Conservation (phyloP, 2,329 filamentous ascomycete genomes). For the Penicillium griseofulvum region DNA sequence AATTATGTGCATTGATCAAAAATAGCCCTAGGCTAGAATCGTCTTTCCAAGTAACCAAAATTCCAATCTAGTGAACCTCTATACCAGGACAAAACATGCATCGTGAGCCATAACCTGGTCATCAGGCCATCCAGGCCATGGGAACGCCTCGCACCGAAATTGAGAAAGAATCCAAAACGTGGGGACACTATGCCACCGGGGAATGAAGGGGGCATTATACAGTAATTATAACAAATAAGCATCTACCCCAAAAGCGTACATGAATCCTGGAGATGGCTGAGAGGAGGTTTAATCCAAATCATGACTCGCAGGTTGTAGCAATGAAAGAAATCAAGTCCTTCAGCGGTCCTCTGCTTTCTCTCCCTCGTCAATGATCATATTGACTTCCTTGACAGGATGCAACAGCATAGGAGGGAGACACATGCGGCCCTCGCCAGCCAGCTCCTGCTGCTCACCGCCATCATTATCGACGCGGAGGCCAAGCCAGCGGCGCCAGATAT, state of each 20-base stretch:
- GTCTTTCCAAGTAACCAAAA: not conserved
- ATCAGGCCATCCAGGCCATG: not conserved
- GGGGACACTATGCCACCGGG: conserved; percentile 1
- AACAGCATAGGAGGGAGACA: conserved; percentile 86
- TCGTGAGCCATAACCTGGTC: conserved; percentile 1
- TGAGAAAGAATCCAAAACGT: conserved; percentile 4
- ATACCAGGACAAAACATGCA: conserved; percentile 2
- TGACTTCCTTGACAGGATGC: conserved; percentile 80
- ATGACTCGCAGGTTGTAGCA: not conserved
- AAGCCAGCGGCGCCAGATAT: conserved; percentile 81
- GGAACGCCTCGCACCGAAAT: conserved; percentile 8
- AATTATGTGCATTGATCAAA: conserved; percentile 6
- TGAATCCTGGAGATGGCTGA: not conserved
- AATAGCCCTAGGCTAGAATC: not conserved
- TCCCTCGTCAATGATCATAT: conserved; percentile 48
- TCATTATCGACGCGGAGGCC: conserved; percentile 77
- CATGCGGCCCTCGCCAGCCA: conserved; percentile 76
- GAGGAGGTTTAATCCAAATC: not conserved
- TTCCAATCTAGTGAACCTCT: not conserved
- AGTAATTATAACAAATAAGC: not conserved
- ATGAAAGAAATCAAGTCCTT: not conserved
- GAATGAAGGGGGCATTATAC: conserved; percentile 7
- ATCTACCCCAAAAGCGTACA: conserved; percentile 1
- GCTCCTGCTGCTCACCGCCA: conserved; percentile 73
- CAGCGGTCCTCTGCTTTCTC: conserved; percentile 23